Conservation (phyloP, 2,329 filamentous ascomycete species). For the Fusarium secorum region DNA sequence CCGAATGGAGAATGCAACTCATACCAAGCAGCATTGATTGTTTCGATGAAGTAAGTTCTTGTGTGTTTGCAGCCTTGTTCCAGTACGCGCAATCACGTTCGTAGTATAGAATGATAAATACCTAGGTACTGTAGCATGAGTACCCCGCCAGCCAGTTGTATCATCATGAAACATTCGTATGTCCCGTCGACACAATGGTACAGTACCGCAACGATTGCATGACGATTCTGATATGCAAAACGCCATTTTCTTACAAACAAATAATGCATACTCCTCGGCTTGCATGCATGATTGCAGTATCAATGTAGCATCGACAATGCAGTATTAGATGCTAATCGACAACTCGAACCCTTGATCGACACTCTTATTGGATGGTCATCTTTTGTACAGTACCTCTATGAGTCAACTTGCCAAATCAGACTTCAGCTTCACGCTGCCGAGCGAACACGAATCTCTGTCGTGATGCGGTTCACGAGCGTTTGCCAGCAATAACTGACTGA, state of each 20-base stretch:
- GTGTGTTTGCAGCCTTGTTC: neutral
- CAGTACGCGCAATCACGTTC: neutral
- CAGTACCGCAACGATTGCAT: slow-evolving; percentile 8
- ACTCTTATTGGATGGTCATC: slow-evolving; percentile 30
- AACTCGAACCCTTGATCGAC: slow-evolving; percentile 12
- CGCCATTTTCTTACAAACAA: slow-evolving; percentile 19
- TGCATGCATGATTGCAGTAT: slow-evolving; percentile 25
- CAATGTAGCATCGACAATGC: slow-evolving; percentile 14
- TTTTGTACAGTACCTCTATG: slow-evolving; percentile 25
- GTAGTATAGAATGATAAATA: slow-evolving; percentile 4
- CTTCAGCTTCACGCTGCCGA: slow-evolving; percentile 26
- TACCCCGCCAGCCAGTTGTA: slow-evolving; percentile 23
- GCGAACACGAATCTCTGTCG: slow-evolving; percentile 4
- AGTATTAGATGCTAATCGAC: slow-evolving; percentile 19
- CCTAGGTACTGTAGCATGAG: neutral
- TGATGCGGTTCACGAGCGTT: slow-evolving; percentile 14
- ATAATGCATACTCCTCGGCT: slow-evolving; percentile 16
- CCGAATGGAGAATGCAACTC: slow-evolving; percentile 2
- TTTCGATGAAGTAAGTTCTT: neutral
- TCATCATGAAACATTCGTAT: slow-evolving; percentile 19
- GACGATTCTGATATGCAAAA: slow-evolving; percentile 27
- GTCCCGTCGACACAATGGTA: slow-evolving; percentile 1
- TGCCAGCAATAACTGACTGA: neutral
- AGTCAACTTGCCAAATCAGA: slow-evolving; percentile 24
- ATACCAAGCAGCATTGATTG: neutral